These are phyloP conservation scores for Fusarium clavum DNA, from an alignment of 2,329 filamentous ascomycete genomes.

Conservation along the genomic window DNA sequence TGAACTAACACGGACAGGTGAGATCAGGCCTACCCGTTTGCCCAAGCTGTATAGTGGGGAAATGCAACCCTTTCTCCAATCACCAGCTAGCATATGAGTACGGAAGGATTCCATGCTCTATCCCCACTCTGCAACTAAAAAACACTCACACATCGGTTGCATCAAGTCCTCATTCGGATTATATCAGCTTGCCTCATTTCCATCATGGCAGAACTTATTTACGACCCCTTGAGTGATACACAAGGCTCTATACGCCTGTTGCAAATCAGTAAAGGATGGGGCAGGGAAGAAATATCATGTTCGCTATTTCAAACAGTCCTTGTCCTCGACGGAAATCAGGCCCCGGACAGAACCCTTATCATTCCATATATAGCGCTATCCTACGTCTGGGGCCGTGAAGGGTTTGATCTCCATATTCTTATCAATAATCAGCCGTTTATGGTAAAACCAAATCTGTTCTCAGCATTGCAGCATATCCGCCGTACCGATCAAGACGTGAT, in stretches of 20 bases:
- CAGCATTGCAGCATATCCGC: neutral
- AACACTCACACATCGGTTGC: neutral
- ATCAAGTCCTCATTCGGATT: too few species aligned
- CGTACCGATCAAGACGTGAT: neutral
- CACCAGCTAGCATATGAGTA: neutral
- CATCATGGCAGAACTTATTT: neutral
- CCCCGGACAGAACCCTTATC: neutral
- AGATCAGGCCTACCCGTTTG: too few species aligned
- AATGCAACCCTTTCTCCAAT: too few species aligned
- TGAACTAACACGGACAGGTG: too few species aligned
- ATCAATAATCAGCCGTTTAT: neutral
- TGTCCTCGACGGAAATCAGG: neutral
- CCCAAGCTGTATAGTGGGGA: too few species aligned
- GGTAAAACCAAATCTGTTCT: neutral
- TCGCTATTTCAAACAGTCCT: neutral
- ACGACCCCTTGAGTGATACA: neutral
- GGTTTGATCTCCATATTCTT: neutral
- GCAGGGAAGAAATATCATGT: neutral
- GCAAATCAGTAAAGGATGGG: neutral
- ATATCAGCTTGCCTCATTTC: too few species aligned
- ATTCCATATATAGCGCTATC: neutral
- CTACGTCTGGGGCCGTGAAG: neutral
- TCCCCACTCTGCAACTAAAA: neutral
- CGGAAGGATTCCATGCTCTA: neutral
- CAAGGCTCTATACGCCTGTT: neutral